phyloP scores from a whole-genome alignment of 225 moss, liverwort and hornwort species.

The Straminergon stramineum region DNA sequence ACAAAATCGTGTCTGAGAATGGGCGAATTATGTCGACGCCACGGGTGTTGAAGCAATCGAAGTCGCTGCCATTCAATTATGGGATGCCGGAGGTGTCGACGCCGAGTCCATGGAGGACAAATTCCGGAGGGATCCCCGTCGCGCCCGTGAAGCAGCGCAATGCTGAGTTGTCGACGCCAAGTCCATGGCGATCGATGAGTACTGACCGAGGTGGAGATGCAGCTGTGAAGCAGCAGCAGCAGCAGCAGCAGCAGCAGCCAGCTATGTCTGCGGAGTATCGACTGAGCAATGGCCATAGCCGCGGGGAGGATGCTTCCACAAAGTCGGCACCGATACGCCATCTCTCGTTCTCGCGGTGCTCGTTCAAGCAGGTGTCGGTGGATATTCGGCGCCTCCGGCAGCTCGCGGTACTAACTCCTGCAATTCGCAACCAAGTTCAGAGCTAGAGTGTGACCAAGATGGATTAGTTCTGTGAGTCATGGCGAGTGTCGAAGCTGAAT shows the following conservation, averaged over 20 bases:
- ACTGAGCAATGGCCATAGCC: constrained; percentile 12
- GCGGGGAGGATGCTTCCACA: background rate
- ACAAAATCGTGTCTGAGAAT: background rate
- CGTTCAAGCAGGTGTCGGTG: constrained; percentile 44
- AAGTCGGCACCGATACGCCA: constrained; percentile 30
- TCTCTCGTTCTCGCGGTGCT: constrained; percentile 33
- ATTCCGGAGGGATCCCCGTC: background rate
- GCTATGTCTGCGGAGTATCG: constrained; percentile 9
- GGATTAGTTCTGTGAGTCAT: background rate
- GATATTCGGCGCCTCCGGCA: constrained; percentile 37
- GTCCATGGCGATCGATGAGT: constrained; percentile 6
- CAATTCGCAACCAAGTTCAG: background rate
- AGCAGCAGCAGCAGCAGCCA: background rate
- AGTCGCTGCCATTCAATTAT: constrained; percentile 5
- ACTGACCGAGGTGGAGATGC: background rate
- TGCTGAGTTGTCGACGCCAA: background rate
- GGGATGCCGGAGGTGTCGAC: background rate
- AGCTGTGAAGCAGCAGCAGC: background rate
- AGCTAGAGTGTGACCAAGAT: background rate
- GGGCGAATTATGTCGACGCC: background rate
- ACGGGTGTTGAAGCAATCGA: constrained; percentile 12
- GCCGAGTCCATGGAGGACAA: constrained; percentile 16
- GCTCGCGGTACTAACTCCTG: constrained; percentile 31
- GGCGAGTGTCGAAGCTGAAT: constrained; percentile 14
- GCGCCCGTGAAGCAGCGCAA: constrained; percentile 17